A percentile compares a stretch with the other conserved stretches of the same genome.
These are phyloP conservation scores for Oxalis stricta DNA, from an alignment of 441 rosid species.

Conservation along the genomic window DNA sequence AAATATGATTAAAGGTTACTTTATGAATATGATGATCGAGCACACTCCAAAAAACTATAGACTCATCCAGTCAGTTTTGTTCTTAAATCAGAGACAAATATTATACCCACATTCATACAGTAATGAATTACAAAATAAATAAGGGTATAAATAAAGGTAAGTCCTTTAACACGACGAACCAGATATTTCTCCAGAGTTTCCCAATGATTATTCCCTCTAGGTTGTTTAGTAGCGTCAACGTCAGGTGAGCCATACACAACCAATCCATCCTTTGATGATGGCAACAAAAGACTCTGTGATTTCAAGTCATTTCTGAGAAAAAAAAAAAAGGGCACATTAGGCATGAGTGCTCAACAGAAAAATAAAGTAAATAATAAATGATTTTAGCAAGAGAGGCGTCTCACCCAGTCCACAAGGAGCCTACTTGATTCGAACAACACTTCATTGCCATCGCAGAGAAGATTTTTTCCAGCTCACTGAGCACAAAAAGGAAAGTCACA, in stretches of 20 bases:
- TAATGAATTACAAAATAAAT: conserved; percentile 14
- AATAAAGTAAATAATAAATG: neutral
- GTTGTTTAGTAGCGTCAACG: conserved; percentile 23
- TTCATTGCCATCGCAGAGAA: conserved; percentile 66
- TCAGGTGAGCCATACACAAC: conserved; percentile 41
- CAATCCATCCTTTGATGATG: conserved; percentile 50
- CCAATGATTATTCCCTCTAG: conserved; percentile 54
- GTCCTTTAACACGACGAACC: no score
- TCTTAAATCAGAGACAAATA: no score
- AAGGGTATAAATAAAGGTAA: no score
- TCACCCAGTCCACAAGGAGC: conserved; percentile 37
- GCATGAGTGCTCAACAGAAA: neutral
- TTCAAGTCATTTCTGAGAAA: conserved; percentile 32
- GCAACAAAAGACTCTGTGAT: conserved; percentile 40
- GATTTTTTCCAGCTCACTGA: conserved; percentile 81
- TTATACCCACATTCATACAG: neutral
- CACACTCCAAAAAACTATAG: no score
- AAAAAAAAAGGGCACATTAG: conserved; percentile 3
- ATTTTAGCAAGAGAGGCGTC: conserved; percentile 8
- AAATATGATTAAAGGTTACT: no score
- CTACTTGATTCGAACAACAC: conserved; percentile 58
- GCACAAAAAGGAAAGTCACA: conserved; percentile 9
- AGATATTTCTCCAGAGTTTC: conserved; percentile 86
- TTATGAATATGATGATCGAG: no score
- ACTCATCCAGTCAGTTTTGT: no score